A percentile compares a stretch with the other conserved stretches of the same genome.
phyloP scores from a whole-genome alignment of 2,329 filamentous ascomycete species.

The Cladosporium sp. region DNA sequence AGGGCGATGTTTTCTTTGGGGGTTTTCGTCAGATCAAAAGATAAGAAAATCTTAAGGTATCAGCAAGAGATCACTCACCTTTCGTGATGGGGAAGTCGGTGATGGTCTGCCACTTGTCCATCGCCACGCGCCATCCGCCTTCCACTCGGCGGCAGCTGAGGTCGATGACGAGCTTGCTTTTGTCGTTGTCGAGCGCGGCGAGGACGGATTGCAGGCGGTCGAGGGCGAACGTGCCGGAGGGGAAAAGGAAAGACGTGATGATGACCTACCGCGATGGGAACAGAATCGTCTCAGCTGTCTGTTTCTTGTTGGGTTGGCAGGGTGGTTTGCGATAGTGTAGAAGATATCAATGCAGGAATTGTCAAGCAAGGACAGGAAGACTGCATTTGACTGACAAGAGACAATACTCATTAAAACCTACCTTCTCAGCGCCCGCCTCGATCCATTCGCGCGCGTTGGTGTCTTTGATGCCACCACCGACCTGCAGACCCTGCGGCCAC shows the following conservation, averaged over 20 bases:
- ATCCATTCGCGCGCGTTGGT: constrained; percentile 82
- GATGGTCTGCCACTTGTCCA: constrained; percentile 98
- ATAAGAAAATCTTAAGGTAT: too few relatives aligned
- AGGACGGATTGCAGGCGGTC: constrained; percentile 69
- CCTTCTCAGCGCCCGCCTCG: constrained; percentile 80
- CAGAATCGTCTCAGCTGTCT: constrained; percentile 4
- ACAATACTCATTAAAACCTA: constrained; percentile 36
- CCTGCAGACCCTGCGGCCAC: constrained; percentile 77
- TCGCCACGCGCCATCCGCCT: constrained; percentile 88
- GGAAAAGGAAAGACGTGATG: constrained; percentile 93
- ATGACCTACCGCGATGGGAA: constrained; percentile 65
- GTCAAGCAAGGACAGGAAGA: constrained; percentile 7
- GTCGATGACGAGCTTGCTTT: constrained; percentile 81
- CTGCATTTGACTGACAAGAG: too few relatives aligned
- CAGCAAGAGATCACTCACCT: constrained; percentile 46
- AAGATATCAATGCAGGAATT: constrained; percentile 1
- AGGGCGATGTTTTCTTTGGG: constrained; percentile 65
- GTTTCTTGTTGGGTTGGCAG: background rate
- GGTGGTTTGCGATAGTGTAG: too few relatives aligned
- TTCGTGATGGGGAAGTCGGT: constrained; percentile 91
- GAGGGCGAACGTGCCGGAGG: constrained; percentile 72
- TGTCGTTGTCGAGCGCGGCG: constrained; percentile 64
- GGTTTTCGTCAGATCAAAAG: background rate
- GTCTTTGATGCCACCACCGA: constrained; percentile 90
- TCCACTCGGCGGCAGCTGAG: constrained; percentile 78